Base-by-base conservation (phyloP, 768 basidiomycete species). In the Calocera viscosa region DNA sequence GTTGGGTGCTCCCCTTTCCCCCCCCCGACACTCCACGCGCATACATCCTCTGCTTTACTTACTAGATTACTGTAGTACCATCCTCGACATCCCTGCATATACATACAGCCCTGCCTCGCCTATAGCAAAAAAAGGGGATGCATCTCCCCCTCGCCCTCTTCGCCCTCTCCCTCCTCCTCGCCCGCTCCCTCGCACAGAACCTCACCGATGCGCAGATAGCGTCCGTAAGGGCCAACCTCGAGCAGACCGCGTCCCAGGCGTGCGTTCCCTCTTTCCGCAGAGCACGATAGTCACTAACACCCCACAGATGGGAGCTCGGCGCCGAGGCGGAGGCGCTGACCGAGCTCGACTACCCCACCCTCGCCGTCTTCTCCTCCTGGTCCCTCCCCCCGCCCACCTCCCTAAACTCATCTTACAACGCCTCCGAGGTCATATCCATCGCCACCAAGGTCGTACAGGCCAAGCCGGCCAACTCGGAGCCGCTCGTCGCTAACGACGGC, bases 221-320 rank as follows among this genome's bases (percentile, higher is more conserved):
- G 10, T 26, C 10, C 24, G 53, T 60, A 26, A 26, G 30, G 24
- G 11, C 2, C 11, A 60, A 60, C 53, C 53, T 60, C 2, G 14
- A 60, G 22, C 53, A 60, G 22, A 28, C 53, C 30, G 53, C 53
- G 5, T 2, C 14, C 5, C 53, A 60, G 30, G 24, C 53, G 53
- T 60, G 22, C 53, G 53, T 30, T 5, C 53, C 26, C 53, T 32
- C 53, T 32, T 32, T 7, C 26, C 53, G 10, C 26, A 5, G 14
- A 32, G 14, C 14, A 16, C 14, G 14, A 26, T 30, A 2, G 2
- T 49, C 16, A 10, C 53, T 60, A 10, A 60, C 53, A 28, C 30
- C 5, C 7, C 19, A 22, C 70, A 85, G 83, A 69, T 86, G 86
- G 86, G 84, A 85, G 70, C 71, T 82, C 49, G 86, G 85, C 40